Evolutionary conservation across 768 basidiomycete species (phyloP), one percentile per base, ranked within the genome.

Genomic region (Austroboletus festivus): DNA sequence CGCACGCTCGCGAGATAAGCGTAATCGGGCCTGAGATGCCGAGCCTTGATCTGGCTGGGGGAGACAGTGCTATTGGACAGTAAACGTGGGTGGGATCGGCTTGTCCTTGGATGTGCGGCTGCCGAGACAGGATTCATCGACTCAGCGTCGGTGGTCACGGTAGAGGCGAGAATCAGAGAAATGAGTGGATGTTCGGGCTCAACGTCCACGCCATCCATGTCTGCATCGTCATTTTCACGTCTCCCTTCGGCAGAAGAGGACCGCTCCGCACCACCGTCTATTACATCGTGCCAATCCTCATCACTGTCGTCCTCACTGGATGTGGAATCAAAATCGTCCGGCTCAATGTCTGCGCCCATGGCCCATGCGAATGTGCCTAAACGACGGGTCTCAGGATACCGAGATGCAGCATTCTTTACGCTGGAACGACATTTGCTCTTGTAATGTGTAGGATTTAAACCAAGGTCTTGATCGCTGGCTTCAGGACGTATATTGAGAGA

Each of bases 1-100:
- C 81, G 72, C 9, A 69, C 78, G 13, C 77, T 74, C 3, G 77
- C 69, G 12, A 82, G 72, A 61, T 71, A 82, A 2, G 67, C 64
- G 60, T 80, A 82, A 54, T 82, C 80, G 0, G 76, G 76, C 15
- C 73, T 52, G 16, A 63, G 61, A 19, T 74, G 64, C 22, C 65
- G 59, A 4, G 63, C 56, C 11, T 51, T 47, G 37, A 63, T 63
- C 30, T 52, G 37, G 40, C 46, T 31, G 4, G 63, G 51, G 6
- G 61, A 61, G 20, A 61, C 47, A 0, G 22, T 9, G 45, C 60
- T 57, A 4, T 48, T 45, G 5, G 47, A 22, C 20, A 33, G 47
- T 44, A 54, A 37, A 53, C 61, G 50, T 37, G 38, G 54, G 24
- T 51, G 55, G 19, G 46, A 60, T 8, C 44, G 59, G 21, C 55